A percentile compares a stretch with the other conserved stretches of the same genome.
Conservation (phyloP, 2,329 filamentous ascomycete species). For the Hypoxylon sp. region DNA sequence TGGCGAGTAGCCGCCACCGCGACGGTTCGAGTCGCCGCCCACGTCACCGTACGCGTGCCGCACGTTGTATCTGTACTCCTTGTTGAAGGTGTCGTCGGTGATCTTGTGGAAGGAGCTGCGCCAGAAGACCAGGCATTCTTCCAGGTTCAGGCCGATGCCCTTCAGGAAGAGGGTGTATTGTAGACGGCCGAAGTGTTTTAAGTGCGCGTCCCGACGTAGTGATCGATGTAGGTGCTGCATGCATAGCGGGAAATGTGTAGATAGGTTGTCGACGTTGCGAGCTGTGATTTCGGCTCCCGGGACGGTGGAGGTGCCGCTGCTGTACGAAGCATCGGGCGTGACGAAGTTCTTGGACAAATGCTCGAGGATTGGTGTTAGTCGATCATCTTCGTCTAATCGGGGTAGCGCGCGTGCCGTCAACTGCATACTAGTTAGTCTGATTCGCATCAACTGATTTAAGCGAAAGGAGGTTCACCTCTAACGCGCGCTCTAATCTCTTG, state of each 20-base stretch:
- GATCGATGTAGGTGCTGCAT: constrained; percentile 93
- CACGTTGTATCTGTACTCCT: constrained; percentile 97
- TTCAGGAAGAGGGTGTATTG: constrained; percentile 98
- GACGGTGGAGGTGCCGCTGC: constrained; percentile 71
- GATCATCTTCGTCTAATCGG: constrained; percentile 94
- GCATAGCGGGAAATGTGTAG: constrained; percentile 87
- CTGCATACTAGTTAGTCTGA: constrained; percentile 55
- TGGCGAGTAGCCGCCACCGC: constrained; percentile 87
- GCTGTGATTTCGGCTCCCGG: constrained; percentile 81
- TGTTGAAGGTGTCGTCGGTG: constrained; percentile 95
- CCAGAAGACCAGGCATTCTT: constrained; percentile 95
- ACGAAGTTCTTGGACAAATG: constrained; percentile 96
- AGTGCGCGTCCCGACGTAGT: constrained; percentile 85
- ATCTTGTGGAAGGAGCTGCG: constrained; percentile 85
- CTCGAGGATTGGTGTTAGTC: constrained; percentile 74
- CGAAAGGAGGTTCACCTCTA: constrained; percentile 71
- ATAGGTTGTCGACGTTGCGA: constrained; percentile 81
- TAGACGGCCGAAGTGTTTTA: constrained; percentile 92
- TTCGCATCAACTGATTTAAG: constrained; percentile 7
- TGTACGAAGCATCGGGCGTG: constrained; percentile 87
- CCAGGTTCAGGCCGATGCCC: constrained; percentile 90
- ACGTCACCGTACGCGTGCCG: constrained; percentile 96
- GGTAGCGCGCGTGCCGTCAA: constrained; percentile 91
- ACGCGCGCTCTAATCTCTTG: constrained; percentile 78
- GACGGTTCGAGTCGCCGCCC: constrained; percentile 88